Percentiles rank a stretch among this genome's conserved stretches.
Evolutionary conservation across 768 basidiomycete species (phyloP).

Genomic region (Boletus reticulatus): DNA sequence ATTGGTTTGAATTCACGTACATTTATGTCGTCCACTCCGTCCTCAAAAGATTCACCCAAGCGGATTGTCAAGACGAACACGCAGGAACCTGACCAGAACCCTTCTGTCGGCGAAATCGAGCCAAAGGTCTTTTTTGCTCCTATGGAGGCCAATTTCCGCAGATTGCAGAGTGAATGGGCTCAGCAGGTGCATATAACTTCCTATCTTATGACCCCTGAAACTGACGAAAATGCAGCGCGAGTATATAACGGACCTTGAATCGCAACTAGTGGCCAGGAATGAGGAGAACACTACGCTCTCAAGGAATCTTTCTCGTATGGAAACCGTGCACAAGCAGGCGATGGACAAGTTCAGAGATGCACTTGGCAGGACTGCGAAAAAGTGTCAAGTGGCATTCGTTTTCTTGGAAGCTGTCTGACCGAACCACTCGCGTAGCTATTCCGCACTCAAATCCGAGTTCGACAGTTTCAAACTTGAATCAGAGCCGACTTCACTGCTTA

Average conservation of each 20-base stretch:
- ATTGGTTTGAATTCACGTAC: not conserved
- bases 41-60: slow-evolving; percentile 9
- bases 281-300: slow-evolving; percentile 13
- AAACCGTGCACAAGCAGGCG: slow-evolving; percentile 13
- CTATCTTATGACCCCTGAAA: not conserved
- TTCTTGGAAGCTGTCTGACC: not conserved
- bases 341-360: slow-evolving; percentile 17
- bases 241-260: slow-evolving; percentile 18
- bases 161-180: slow-evolving; percentile 7
- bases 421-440: slow-evolving; percentile 20
- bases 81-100: slow-evolving; percentile 3
- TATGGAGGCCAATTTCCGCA: not conserved
- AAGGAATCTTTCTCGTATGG: slow-evolving; percentile 9
- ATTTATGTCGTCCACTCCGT: not conserved
- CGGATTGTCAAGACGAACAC: not conserved
- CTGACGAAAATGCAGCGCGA: slow-evolving; percentile 14
- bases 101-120: not conserved
- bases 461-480: slow-evolving; percentile 26
- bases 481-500: slow-evolving; percentile 18
- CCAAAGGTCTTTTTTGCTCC: slow-evolving; percentile 2
- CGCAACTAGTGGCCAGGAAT: slow-evolving; percentile 14
- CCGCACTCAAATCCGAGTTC: slow-evolving; percentile 29
- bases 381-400: slow-evolving; percentile 7
- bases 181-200: slow-evolving; percentile 10
- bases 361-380: slow-evolving; percentile 16